Evolutionary conservation across 192 early-diverging fungal genomes (phyloP).

Genomic region (Rhizophlyctis rosea): DNA sequence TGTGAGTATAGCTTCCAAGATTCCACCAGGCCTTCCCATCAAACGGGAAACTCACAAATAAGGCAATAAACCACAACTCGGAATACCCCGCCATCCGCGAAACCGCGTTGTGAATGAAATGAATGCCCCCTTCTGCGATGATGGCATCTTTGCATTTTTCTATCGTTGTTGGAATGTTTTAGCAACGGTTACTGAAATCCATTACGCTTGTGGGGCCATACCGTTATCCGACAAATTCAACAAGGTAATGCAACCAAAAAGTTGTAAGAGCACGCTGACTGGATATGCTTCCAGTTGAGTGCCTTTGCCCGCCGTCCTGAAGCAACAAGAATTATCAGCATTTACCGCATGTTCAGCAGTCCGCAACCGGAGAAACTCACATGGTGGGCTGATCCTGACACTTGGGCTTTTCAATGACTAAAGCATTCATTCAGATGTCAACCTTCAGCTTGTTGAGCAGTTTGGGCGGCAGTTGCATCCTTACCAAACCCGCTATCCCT

Average conservation of each 20-base stretch:
- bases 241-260: slow-evolving; percentile 38
- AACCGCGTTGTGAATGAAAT: slow-evolving; percentile 27
- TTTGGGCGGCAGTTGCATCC: too few relatives aligned
- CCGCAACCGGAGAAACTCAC: too few relatives aligned
- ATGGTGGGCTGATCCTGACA: too few relatives aligned
- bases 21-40: too few relatives aligned
- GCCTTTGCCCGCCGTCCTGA: too few relatives aligned
- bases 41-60: slow-evolving; percentile 5
- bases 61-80: slow-evolving; percentile 22
- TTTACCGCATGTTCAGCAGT: too few relatives aligned
- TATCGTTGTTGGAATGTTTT: neutral
- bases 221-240: slow-evolving; percentile 40
- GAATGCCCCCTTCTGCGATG: slow-evolving; percentile 25
- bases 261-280: slow-evolving; percentile 30
- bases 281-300: too few relatives aligned
- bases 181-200: neutral
- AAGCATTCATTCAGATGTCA: too few relatives aligned
- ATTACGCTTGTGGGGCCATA: neutral
- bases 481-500: neutral
- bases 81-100: slow-evolving; percentile 1
- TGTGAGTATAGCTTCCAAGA: too few relatives aligned
- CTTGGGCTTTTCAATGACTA: too few relatives aligned
- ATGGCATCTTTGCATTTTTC: slow-evolving; percentile 32
- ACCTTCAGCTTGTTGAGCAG: too few relatives aligned
- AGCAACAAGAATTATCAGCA: too few relatives aligned